Conservation (phyloP, 345 rosid genomes). For the Aquilaria yunnanensis region DNA sequence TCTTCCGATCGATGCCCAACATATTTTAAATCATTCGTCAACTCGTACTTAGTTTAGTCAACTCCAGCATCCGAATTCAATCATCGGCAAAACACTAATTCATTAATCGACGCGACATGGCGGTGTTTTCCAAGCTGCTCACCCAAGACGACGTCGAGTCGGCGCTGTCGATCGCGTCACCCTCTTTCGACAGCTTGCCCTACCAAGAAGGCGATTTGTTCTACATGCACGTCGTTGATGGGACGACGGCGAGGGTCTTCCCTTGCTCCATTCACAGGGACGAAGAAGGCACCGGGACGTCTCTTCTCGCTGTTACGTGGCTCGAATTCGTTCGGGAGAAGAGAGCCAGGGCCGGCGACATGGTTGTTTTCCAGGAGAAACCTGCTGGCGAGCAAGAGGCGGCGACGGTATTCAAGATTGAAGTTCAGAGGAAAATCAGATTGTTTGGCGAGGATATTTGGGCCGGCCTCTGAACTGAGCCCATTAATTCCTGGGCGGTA, state of each 20-base stretch:
- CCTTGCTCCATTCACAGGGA: not conserved
- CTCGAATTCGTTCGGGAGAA: not conserved
- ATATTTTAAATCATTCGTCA: too few species aligned
- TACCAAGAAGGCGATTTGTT: not conserved
- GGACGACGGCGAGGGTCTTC: not conserved
- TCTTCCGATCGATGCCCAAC: too few species aligned
- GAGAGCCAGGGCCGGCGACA: not conserved
- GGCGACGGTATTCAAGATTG: not conserved
- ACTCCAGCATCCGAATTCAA: too few species aligned
- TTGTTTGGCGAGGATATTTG: constrained; percentile 15
- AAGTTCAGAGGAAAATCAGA: constrained; percentile 7
- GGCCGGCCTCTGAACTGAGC: not conserved
- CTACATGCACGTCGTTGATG: not conserved
- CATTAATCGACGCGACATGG: too few species aligned
- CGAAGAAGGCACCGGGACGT: not conserved
- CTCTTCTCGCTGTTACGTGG: not conserved
- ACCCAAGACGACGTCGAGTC: not conserved
- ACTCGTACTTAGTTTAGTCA: too few species aligned
- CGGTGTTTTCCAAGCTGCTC: not conserved
- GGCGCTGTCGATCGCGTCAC: not conserved
- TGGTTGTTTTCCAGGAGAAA: constrained; percentile 1
- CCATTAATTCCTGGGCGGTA: too few species aligned
- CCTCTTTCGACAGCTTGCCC: not conserved
- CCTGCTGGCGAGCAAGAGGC: not conserved
- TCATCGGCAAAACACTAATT: too few species aligned